These are phyloP conservation scores for Epichloe coenophiala DNA, from an alignment of 2,329 filamentous ascomycete genomes.

Conservation along the genomic window DNA sequence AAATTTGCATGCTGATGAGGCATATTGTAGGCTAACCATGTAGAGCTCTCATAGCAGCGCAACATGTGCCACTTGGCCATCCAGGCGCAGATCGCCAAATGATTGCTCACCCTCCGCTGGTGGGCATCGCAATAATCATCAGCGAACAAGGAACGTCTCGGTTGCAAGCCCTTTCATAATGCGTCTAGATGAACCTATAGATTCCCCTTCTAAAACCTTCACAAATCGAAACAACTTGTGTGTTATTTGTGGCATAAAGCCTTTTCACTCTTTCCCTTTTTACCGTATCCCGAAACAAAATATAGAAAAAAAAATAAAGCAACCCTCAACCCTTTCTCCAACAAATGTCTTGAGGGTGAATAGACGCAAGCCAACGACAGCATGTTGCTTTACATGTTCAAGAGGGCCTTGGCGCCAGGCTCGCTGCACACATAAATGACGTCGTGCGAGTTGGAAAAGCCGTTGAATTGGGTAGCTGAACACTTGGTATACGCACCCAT, in stretches of 20 bases:
- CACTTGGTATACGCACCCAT: slow-evolving; percentile 99
- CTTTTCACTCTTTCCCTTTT: neutral
- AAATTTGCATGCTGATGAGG: too few relatives aligned
- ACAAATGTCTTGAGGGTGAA: neutral
- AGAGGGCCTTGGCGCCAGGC: slow-evolving; percentile 64
- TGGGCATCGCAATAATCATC: neutral
- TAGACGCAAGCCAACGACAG: neutral
- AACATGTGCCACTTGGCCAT: neutral
- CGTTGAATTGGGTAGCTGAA: slow-evolving; percentile 95
- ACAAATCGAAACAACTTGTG: neutral
- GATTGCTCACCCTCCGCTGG: too few relatives aligned
- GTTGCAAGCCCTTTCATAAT: neutral
- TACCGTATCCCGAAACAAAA: neutral
- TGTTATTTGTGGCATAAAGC: neutral
- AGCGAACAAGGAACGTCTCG: neutral
- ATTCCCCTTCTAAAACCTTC: neutral
- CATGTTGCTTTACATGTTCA: slow-evolving; percentile 21
- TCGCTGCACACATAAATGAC: slow-evolving; percentile 94
- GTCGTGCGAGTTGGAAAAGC: slow-evolving; percentile 84
- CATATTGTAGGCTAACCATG: too few relatives aligned
- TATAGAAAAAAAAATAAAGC: too few relatives aligned
- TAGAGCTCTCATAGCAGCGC: too few relatives aligned
- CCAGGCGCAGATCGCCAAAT: neutral
- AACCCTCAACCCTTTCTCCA: neutral
- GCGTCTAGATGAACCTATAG: neutral